Percentiles rank a stretch among this genome's conserved stretches.
phyloP scores from a whole-genome alignment of 2,329 filamentous ascomycete species.

The Penicillium sp. region DNA sequence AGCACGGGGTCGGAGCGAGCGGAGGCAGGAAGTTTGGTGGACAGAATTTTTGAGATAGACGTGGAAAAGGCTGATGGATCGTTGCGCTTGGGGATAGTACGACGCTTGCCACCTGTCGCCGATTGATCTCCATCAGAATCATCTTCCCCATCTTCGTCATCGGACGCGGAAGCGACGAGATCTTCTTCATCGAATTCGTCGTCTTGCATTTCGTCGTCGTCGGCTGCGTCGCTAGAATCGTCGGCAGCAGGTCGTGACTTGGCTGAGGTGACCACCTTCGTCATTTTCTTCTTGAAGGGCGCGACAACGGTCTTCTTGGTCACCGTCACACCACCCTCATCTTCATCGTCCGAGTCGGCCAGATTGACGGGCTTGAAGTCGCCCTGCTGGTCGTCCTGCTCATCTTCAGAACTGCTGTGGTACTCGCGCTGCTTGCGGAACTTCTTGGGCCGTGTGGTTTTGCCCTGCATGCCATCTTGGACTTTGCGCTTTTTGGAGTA shows the following conservation, averaged over 20 bases:
- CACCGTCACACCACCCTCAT: slow-evolving; percentile 17
- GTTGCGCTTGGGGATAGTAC: slow-evolving; percentile 63
- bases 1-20: slow-evolving; percentile 88
- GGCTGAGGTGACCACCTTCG: slow-evolving; percentile 6
- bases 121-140: slow-evolving; percentile 37
- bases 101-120: slow-evolving; percentile 37
- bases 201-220: slow-evolving; percentile 28
- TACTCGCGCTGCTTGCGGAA: slow-evolving; percentile 59
- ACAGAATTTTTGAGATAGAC: slow-evolving; percentile 87
- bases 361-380: slow-evolving; percentile 49
- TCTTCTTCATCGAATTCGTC: slow-evolving; percentile 30
- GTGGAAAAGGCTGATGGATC: slow-evolving; percentile 87
- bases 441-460: slow-evolving; percentile 48
- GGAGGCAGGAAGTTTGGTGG: slow-evolving; percentile 75
- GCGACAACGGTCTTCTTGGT: slow-evolving; percentile 10
- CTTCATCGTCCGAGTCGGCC: slow-evolving; percentile 41
- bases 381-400: slow-evolving; percentile 41
- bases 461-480: slow-evolving; percentile 53
- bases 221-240: slow-evolving; percentile 23
- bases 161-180: slow-evolving; percentile 37
- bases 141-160: slow-evolving; percentile 31
- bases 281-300: slow-evolving; percentile 2
- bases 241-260: slow-evolving; percentile 17
- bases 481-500: slow-evolving; percentile 51
- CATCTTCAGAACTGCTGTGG: slow-evolving; percentile 57